phyloP scores from a whole-genome alignment of 169 alveolate genomes.

The Eimeria sp. region DNA sequence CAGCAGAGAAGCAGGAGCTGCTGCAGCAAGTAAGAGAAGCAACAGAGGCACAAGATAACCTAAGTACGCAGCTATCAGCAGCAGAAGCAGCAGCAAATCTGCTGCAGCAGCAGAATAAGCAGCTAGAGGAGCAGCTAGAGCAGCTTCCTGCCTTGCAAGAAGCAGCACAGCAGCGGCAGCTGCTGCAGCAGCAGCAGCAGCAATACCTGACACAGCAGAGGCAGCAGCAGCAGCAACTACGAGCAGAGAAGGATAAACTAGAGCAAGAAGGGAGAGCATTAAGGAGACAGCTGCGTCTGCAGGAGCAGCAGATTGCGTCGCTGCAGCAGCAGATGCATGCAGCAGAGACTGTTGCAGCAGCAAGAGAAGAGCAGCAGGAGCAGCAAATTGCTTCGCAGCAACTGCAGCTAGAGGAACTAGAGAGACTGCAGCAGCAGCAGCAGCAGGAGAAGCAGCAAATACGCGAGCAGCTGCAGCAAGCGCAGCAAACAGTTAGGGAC shows the following conservation, averaged over 20 bases:
- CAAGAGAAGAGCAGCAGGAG: conserved; percentile 74
- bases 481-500: conserved; percentile 16
- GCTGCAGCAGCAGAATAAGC: conserved; percentile 74
- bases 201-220: conserved; percentile 50
- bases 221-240: conserved; percentile 72
- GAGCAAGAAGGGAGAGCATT: conserved; percentile 12
- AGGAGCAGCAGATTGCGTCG: conserved; percentile 62
- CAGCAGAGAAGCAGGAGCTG: conserved; percentile 53
- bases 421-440: conserved; percentile 73
- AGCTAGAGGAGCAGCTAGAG: conserved; percentile 66
- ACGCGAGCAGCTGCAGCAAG: background rate
- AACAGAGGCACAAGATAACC: conserved; percentile 11
- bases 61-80: conserved; percentile 42
- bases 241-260: conserved; percentile 15
- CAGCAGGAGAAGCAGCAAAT: conserved; percentile 53
- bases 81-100: conserved; percentile 61
- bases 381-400: conserved; percentile 35
- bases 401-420: conserved; percentile 23
- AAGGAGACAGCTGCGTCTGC: conserved; percentile 53
- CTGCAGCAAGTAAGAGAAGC: conserved; percentile 63
- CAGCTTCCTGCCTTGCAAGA: conserved; percentile 64
- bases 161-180: conserved; percentile 71
- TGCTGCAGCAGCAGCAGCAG: conserved; percentile 79
- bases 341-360: conserved; percentile 67
- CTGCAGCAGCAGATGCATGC: conserved; percentile 77